Conservation (phyloP, 2,329 filamentous ascomycete genomes). For the Chrysoporthe austroafricana region DNA sequence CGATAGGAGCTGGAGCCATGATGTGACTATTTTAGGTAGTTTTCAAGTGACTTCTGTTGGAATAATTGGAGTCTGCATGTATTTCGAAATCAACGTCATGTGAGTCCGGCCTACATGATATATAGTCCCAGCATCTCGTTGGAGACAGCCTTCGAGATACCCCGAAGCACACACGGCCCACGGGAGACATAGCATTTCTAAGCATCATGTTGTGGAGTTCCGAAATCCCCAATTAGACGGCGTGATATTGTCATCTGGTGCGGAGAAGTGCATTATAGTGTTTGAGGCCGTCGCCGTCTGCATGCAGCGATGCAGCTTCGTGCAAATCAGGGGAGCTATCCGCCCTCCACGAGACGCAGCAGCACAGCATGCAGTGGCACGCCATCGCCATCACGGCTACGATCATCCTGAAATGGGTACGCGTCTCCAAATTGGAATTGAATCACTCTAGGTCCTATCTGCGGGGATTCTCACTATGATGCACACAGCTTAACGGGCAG, state of each 20-base stretch:
- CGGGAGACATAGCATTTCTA: slow-evolving; percentile 25
- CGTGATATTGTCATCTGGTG: slow-evolving; percentile 6
- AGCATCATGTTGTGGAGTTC: slow-evolving; percentile 9
- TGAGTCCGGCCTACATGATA: neutral
- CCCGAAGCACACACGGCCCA: neutral
- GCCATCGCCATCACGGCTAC: slow-evolving; percentile 20
- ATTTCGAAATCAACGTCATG: neutral
- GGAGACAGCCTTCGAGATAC: neutral
- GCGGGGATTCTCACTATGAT: slow-evolving; percentile 19
- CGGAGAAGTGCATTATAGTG: slow-evolving; percentile 13
- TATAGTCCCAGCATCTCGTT: slow-evolving; percentile 9
- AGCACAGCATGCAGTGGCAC: slow-evolving; percentile 17
- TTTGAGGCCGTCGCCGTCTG: slow-evolving; percentile 16
- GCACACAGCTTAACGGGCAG: neutral
- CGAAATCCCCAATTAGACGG: slow-evolving; percentile 23
- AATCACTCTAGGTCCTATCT: slow-evolving; percentile 20
- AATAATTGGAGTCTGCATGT: neutral
- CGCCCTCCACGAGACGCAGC: slow-evolving; percentile 18
- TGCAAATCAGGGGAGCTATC: slow-evolving; percentile 23
- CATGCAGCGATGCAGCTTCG: neutral
- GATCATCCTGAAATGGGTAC: slow-evolving; percentile 20
- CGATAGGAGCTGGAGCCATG: slow-evolving; percentile 62
- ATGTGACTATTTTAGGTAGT: neutral
- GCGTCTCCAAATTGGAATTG: slow-evolving; percentile 5
- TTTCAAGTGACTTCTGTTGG: neutral